Conservation (phyloP, 495 filamentous ascomycete genomes). For the Penicillium argentinense region DNA sequence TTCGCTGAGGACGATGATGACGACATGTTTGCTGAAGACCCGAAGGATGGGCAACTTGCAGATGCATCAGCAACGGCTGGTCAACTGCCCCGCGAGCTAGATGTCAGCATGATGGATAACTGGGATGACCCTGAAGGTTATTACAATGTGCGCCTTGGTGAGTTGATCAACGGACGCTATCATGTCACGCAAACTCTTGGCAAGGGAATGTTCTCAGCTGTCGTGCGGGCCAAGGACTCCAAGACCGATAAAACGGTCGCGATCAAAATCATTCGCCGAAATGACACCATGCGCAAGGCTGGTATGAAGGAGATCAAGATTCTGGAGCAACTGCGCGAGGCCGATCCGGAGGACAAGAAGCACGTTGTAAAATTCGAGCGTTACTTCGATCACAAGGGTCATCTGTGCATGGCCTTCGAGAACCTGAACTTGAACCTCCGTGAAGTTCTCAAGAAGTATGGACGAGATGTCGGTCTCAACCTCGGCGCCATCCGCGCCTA, state of each 20-base stretch:
- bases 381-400: constrained; percentile 89
- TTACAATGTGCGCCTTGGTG: constrained; percentile 87
- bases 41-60: constrained; percentile 42
- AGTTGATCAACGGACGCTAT: constrained; percentile 85
- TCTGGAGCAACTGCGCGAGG: constrained; percentile 74
- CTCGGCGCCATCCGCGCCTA: constrained; percentile 82
- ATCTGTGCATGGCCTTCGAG: constrained; percentile 96
- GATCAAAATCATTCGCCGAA: constrained; percentile 93
- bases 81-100: constrained; percentile 63
- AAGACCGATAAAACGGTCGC: constrained; percentile 71
- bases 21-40: constrained; percentile 79
- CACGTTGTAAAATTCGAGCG: constrained; percentile 86
- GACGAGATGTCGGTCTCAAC: constrained; percentile 89
- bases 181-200: constrained; percentile 85
- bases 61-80: constrained; percentile 49
- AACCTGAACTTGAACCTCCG: constrained; percentile 89
- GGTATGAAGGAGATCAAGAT: constrained; percentile 95
- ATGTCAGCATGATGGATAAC: constrained; percentile 84
- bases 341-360: constrained; percentile 88
- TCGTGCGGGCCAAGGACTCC: constrained; percentile 86
- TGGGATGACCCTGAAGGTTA: constrained; percentile 95
- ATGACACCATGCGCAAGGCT: constrained; percentile 88
- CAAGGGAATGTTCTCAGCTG: constrained; percentile 92
- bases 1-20: constrained; percentile 90
- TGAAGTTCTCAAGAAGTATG: constrained; percentile 94